phyloP scores from a whole-genome alignment of 169 alveolate genomes.

The Cryptosporidium tyzzeri region DNA sequence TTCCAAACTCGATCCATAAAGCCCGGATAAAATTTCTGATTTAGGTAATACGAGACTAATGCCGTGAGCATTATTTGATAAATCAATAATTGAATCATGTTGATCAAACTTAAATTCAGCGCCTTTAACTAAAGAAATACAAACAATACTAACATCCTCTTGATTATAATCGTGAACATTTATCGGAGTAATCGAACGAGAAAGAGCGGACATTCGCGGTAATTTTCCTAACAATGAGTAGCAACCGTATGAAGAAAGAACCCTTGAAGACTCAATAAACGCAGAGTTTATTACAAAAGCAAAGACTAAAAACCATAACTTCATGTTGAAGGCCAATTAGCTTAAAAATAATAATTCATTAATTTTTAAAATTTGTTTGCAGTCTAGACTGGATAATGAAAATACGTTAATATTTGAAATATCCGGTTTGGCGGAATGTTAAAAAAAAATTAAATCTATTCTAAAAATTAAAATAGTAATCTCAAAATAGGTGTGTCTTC shows the following conservation, averaged over 20 bases:
- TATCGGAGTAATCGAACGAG: constrained; percentile 50
- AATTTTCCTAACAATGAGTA: constrained; percentile 18
- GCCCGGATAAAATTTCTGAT: constrained; percentile 13
- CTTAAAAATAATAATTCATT: background rate
- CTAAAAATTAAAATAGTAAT: constrained; percentile 14
- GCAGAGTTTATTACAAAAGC: background rate
- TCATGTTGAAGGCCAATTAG: constrained; percentile 9
- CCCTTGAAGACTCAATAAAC: constrained; percentile 4
- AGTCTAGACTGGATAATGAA: constrained; percentile 9
- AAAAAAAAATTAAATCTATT: constrained; percentile 2
- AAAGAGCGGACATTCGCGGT: background rate
- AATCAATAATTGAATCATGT: constrained; percentile 2
- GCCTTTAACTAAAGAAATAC: constrained; percentile 57
- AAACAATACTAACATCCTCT: constrained; percentile 33
- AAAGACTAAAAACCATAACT: background rate
- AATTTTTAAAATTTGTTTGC: background rate
- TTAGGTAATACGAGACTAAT: constrained; percentile 40
- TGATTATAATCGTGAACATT: background rate
- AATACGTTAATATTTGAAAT: constrained; percentile 12
- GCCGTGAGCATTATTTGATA: constrained; percentile 22
- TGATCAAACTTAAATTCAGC: constrained; percentile 19
- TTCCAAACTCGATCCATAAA: constrained; percentile 57
- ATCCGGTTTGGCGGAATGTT: constrained; percentile 33
- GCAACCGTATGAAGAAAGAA: constrained; percentile 62
- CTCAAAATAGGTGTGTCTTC: constrained; percentile 13